Conservation (phyloP, 257 asterid genomes). For the Nicotiana obtusifolia region DNA sequence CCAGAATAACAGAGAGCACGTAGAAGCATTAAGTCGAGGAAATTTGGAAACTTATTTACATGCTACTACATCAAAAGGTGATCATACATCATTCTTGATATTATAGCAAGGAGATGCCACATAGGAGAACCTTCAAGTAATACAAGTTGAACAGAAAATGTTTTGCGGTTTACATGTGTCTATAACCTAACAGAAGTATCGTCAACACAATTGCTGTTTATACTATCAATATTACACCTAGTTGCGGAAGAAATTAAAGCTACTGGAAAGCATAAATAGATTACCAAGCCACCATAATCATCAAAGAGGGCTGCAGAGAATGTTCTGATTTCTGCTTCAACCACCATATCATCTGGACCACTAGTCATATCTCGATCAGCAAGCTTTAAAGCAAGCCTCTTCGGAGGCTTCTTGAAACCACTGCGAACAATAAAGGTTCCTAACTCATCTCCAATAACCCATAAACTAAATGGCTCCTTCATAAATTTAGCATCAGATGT, state of each 20-base stretch:
- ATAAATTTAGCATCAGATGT: slow-evolving; percentile 60
- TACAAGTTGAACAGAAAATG: neutral
- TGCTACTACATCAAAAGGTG: slow-evolving; percentile 8
- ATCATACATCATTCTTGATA: neutral
- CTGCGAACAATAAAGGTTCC: slow-evolving; percentile 77
- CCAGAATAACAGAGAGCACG: neutral
- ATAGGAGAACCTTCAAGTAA: neutral
- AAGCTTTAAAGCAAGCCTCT: slow-evolving; percentile 80
- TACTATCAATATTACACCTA: neutral
- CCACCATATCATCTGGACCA: slow-evolving; percentile 58
- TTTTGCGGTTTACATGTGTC: neutral
- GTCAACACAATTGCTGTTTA: neutral
- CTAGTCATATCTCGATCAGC: slow-evolving; percentile 55
- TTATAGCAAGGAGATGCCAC: slow-evolving; percentile 1
- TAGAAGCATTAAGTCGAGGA: neutral
- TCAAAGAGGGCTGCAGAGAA: slow-evolving; percentile 94
- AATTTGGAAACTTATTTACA: neutral
- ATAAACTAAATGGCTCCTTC: slow-evolving; percentile 70
- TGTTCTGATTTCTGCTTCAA: slow-evolving; percentile 78
- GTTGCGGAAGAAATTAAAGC: neutral
- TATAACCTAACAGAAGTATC: neutral
- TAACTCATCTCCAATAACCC: slow-evolving; percentile 70
- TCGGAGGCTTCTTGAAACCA: slow-evolving; percentile 84
- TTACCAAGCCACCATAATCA: slow-evolving; percentile 94
- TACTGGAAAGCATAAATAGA: neutral